A percentile compares a stretch with the other conserved stretches of the same genome.
Evolutionary conservation across 164 flowering plant genomes (phyloP).

Genomic region (Stephania cephalantha): DNA sequence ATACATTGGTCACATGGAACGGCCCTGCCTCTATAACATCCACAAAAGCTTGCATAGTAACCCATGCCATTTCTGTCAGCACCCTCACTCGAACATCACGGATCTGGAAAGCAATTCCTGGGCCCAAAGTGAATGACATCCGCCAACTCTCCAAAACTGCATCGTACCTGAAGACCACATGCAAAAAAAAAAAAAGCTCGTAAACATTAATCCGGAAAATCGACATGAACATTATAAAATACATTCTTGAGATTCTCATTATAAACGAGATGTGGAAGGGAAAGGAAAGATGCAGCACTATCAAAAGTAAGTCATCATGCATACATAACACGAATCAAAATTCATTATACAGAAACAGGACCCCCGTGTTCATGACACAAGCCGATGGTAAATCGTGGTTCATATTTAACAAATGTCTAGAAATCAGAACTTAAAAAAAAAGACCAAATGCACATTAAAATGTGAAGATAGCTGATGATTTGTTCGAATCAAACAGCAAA

Average conservation of each 20-base stretch:
- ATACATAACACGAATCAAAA: not conserved
- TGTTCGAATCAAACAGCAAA: not conserved
- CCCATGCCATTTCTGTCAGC: constrained; percentile 86
- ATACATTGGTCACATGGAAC: constrained; percentile 67
- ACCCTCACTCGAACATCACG: constrained; percentile 77
- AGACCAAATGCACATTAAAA: too few relatives aligned
- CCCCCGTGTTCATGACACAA: too few relatives aligned
- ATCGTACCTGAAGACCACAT: constrained; percentile 40
- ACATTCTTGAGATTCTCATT: not conserved
- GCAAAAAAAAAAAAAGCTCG: not conserved
- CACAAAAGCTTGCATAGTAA: constrained; percentile 73
- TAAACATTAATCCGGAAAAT: too few relatives aligned
- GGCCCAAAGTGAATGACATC: constrained; percentile 56
- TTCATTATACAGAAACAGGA: too few relatives aligned
- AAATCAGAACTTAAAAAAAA: too few relatives aligned
- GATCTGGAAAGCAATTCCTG: constrained; percentile 54
- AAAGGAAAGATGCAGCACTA: not conserved
- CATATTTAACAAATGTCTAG: too few relatives aligned
- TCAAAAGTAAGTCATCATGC: not conserved
- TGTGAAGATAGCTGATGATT: not conserved
- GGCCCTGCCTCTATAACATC: constrained; percentile 55
- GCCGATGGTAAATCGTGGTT: not conserved
- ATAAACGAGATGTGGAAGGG: not conserved
- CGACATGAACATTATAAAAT: too few relatives aligned
- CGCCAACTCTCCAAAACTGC: constrained; percentile 85